Conservation (phyloP, 2,329 filamentous ascomycete species). For the Cytospora paraplurivora region DNA sequence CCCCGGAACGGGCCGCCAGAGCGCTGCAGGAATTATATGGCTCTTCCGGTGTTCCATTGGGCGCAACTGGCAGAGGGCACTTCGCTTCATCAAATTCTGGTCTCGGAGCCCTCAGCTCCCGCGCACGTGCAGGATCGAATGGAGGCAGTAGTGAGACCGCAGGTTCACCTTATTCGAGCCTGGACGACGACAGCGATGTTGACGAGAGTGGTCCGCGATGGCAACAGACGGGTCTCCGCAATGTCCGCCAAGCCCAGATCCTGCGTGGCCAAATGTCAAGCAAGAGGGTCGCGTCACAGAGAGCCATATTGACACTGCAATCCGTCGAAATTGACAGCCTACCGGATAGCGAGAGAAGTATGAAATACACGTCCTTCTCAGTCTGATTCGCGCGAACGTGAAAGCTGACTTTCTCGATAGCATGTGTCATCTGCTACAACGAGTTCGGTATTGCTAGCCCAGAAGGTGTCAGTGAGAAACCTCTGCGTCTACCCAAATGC, state of each 20-base stretch:
- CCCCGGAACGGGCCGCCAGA: constrained; percentile 7
- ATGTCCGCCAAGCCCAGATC: constrained; percentile 40
- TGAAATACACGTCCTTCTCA: constrained; percentile 33
- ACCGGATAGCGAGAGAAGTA: constrained; percentile 51
- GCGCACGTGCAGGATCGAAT: constrained; percentile 11
- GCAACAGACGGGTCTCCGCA: constrained; percentile 12
- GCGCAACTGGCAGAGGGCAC: neutral
- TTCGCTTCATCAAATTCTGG: constrained; percentile 4
- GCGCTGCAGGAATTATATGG: neutral
- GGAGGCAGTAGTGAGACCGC: constrained; percentile 15
- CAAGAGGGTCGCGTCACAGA: constrained; percentile 51
- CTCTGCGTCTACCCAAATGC: constrained; percentile 62
- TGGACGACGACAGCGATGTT: constrained; percentile 28
- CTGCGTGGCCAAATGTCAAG: constrained; percentile 47
- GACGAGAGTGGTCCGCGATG: constrained; percentile 41
- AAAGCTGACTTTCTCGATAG: constrained; percentile 40
- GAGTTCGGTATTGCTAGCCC: constrained; percentile 59
- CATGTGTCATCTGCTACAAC: constrained; percentile 66
- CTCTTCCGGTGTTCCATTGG: neutral
- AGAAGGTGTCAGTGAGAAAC: constrained; percentile 59
- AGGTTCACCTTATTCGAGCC: constrained; percentile 7
- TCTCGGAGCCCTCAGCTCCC: constrained; percentile 18
- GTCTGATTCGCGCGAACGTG: constrained; percentile 6
- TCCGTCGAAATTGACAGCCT: constrained; percentile 49
- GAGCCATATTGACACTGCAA: constrained; percentile 49